These are phyloP conservation scores for Tylopilus cervinicoccineus DNA, from an alignment of 768 basidiomycete genomes.

Conservation along the genomic window DNA sequence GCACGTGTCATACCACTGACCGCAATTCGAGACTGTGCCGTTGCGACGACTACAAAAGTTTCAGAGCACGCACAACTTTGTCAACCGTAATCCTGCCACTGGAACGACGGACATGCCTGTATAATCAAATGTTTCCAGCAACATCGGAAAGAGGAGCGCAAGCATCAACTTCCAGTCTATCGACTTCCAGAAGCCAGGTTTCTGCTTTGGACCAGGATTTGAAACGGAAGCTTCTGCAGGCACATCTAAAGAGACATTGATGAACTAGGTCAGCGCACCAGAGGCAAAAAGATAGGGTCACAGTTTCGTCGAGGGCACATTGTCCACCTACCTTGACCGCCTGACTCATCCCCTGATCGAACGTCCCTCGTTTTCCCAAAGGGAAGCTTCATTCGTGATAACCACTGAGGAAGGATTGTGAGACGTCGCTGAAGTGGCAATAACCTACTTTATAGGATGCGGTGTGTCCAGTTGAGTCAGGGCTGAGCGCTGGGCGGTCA, in stretches of 20 bases:
- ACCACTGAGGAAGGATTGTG: not conserved
- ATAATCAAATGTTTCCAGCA: conserved; percentile 36
- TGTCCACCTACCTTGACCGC: conserved; percentile 5
- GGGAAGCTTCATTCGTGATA: conserved; percentile 11
- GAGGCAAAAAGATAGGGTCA: not conserved
- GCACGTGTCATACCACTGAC: conserved; percentile 23
- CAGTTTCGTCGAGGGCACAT: not conserved
- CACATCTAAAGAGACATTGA: conserved; percentile 2
- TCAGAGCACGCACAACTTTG: not conserved
- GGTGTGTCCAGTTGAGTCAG: not conserved
- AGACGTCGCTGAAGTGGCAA: not conserved
- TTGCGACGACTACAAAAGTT: conserved; percentile 33
- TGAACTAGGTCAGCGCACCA: not conserved
- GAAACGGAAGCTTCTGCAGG: not conserved
- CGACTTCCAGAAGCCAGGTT: conserved; percentile 24
- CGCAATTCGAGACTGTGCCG: conserved; percentile 49
- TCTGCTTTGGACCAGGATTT: not conserved
- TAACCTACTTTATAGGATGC: not conserved
- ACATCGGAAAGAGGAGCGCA: conserved; percentile 40
- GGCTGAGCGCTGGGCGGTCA: not conserved
- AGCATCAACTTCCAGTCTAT: conserved; percentile 29
- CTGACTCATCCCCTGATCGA: not conserved
- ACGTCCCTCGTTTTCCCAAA: conserved; percentile 3
- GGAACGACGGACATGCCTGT: conserved; percentile 14
- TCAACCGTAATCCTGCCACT: not conserved